These are phyloP conservation scores for Cruciata laevipes DNA, from an alignment of 257 asterid genomes.

Conservation along the genomic window DNA sequence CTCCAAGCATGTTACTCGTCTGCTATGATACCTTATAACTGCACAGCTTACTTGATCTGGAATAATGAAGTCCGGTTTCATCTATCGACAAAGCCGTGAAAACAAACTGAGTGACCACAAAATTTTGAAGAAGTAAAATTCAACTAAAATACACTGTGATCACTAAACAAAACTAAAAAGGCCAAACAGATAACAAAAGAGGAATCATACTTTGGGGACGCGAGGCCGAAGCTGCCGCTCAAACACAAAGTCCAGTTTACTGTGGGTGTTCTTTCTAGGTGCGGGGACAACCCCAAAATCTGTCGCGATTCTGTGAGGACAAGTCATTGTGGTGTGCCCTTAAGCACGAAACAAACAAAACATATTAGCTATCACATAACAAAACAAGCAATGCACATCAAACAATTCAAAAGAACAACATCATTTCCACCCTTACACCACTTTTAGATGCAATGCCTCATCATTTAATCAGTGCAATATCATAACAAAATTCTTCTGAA, in stretches of 20 bases:
- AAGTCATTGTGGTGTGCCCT: constrained; percentile 88
- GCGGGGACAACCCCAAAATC: constrained; percentile 80
- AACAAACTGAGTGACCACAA: background rate
- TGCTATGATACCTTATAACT: constrained; percentile 87
- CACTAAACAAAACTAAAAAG: background rate
- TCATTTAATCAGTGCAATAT: background rate
- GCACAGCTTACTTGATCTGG: constrained; percentile 87
- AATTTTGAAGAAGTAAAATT: background rate
- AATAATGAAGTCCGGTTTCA: constrained; percentile 62
- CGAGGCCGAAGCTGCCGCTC: constrained; percentile 65
- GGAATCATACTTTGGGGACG: constrained; percentile 41
- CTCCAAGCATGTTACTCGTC: constrained; percentile 92
- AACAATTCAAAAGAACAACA: background rate
- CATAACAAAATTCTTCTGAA: background rate
- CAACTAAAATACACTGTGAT: background rate
- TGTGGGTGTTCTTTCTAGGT: constrained; percentile 43
- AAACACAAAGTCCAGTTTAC: constrained; percentile 65
- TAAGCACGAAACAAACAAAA: constrained; percentile 22
- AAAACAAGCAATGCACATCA: background rate
- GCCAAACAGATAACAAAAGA: background rate
- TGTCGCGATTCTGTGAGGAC: constrained; percentile 88
- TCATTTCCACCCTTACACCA: background rate
- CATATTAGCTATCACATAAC: background rate
- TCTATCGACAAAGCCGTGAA: constrained; percentile 38
- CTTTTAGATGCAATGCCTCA: background rate